Percentiles rank a stretch among this genome's conserved stretches.
These are phyloP conservation scores for Kappamyces sp. DNA, from an alignment of 192 early-diverging fungal genomes.

Conservation along the genomic window DNA sequence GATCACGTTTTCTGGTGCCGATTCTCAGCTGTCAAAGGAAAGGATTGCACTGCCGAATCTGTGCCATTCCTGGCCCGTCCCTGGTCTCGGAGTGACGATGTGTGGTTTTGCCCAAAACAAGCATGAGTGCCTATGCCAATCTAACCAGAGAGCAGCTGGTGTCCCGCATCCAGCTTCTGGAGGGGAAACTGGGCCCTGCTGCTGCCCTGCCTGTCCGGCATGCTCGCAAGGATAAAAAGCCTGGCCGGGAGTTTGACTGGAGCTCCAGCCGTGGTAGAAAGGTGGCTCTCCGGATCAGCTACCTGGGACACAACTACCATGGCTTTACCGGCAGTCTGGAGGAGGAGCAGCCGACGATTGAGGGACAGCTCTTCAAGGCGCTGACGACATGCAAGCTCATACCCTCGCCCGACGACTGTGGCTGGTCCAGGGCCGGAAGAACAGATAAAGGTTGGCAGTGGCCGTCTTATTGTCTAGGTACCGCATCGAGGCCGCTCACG, in stretches of 20 bases:
- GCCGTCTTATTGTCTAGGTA: not conserved
- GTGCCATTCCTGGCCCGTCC: too few relatives aligned
- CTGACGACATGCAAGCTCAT: slow-evolving; percentile 73
- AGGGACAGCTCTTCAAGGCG: slow-evolving; percentile 79
- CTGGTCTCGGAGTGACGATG: too few relatives aligned
- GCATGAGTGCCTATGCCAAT: too few relatives aligned
- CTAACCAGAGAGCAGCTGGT: too few relatives aligned
- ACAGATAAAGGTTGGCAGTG: slow-evolving; percentile 31
- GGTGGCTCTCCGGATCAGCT: slow-evolving; percentile 75
- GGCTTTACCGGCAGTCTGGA: slow-evolving; percentile 54
- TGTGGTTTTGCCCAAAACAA: too few relatives aligned
- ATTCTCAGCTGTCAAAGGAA: too few relatives aligned
- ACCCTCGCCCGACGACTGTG: slow-evolving; percentile 54
- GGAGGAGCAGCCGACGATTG: slow-evolving; percentile 46
- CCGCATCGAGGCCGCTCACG: slow-evolving; percentile 40
- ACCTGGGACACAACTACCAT: slow-evolving; percentile 78
- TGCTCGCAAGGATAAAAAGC: slow-evolving; percentile 26
- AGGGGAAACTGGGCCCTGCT: too few relatives aligned
- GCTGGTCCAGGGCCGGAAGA: slow-evolving; percentile 77
- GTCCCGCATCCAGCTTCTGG: too few relatives aligned
- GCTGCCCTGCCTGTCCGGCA: too few relatives aligned
- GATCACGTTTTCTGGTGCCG: too few relatives aligned
- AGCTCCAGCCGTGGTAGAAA: slow-evolving; percentile 58
- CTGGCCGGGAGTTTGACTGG: slow-evolving; percentile 56
- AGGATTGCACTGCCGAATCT: too few relatives aligned